Evolutionary conservation across 345 rosid species (phyloP).

Genomic region (Populus alba): DNA sequence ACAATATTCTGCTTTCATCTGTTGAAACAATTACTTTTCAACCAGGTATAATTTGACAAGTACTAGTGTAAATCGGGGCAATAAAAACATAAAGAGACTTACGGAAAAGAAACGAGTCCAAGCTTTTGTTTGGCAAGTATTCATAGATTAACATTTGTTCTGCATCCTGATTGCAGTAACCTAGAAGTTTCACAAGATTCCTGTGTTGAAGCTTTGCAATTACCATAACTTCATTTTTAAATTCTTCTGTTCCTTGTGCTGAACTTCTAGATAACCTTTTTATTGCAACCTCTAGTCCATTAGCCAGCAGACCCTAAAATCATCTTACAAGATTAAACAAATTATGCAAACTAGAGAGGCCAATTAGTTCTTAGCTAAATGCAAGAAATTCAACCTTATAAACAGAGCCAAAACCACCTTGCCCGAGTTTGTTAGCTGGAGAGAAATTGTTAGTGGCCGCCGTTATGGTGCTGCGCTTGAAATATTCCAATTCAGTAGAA

Average conservation of each 20-base stretch:
- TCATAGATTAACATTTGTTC: conserved; percentile 75
- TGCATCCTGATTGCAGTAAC: conserved; percentile 36
- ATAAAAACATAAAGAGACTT: not conserved
- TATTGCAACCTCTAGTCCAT: conserved; percentile 5
- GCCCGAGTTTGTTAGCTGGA: conserved; percentile 3
- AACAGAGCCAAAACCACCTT: conserved; percentile 18
- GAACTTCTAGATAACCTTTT: conserved; percentile 9
- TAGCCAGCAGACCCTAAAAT: not conserved
- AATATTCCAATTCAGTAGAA: not conserved
- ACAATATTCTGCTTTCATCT: conserved; percentile 40
- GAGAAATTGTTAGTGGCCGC: conserved; percentile 9
- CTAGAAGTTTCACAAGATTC: not conserved
- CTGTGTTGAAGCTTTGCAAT: too few relatives aligned
- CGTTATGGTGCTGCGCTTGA: conserved; percentile 8
- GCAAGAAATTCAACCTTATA: conserved; percentile 4
- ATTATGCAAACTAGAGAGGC: not conserved
- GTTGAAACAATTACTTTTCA: not conserved
- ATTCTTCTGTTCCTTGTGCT: not conserved
- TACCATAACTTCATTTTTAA: too few relatives aligned
- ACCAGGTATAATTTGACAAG: not conserved
- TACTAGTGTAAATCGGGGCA: not conserved
- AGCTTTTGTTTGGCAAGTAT: conserved; percentile 41
- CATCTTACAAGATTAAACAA: not conserved
- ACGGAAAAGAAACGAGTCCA: conserved; percentile 67
- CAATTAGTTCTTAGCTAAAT: too few relatives aligned